Evolutionary conservation across 352 stramenopile species (phyloP).

Genomic region (Globisporangium uncinulatum): DNA sequence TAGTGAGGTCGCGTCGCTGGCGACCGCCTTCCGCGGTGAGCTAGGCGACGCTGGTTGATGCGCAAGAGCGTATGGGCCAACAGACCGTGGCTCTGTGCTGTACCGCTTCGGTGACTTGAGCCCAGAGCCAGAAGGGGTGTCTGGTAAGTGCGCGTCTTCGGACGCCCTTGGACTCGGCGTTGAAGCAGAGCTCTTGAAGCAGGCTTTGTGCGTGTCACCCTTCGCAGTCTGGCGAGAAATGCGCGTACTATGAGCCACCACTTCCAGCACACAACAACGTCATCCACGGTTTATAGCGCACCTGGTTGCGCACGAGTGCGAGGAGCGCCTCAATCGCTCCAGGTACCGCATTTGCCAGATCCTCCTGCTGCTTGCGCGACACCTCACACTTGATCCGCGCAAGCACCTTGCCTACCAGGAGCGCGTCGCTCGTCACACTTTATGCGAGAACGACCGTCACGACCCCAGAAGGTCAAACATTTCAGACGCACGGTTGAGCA

Average conservation of each 20-base stretch:
- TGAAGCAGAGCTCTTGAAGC: slow-evolving; percentile 7
- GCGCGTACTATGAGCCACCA: neutral
- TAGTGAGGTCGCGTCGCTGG: neutral
- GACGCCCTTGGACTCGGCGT: neutral
- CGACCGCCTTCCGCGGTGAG: neutral
- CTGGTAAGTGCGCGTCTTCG: neutral
- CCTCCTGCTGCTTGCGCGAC: slow-evolving; percentile 34
- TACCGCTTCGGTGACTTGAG: slow-evolving; percentile 4
- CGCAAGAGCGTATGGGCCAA: neutral
- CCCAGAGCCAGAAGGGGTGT: neutral
- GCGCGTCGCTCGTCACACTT: neutral
- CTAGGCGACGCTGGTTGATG: neutral
- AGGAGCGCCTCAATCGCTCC: slow-evolving; percentile 36
- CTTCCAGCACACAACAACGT: too few relatives aligned
- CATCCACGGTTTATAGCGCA: neutral
- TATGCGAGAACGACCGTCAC: neutral
- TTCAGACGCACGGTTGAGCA: slow-evolving; percentile 33
- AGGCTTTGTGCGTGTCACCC: slow-evolving; percentile 12
- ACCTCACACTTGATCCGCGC: slow-evolving; percentile 37
- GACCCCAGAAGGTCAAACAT: neutral
- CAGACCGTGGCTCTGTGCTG: neutral
- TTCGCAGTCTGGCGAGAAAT: slow-evolving; percentile 9
- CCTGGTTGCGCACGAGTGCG: slow-evolving; percentile 37
- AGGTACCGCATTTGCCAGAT: slow-evolving; percentile 33
- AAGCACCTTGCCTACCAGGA: slow-evolving; percentile 35